These are phyloP conservation scores for Annona cherimola DNA, from an alignment of 164 flowering plant species.

Conservation along the genomic window DNA sequence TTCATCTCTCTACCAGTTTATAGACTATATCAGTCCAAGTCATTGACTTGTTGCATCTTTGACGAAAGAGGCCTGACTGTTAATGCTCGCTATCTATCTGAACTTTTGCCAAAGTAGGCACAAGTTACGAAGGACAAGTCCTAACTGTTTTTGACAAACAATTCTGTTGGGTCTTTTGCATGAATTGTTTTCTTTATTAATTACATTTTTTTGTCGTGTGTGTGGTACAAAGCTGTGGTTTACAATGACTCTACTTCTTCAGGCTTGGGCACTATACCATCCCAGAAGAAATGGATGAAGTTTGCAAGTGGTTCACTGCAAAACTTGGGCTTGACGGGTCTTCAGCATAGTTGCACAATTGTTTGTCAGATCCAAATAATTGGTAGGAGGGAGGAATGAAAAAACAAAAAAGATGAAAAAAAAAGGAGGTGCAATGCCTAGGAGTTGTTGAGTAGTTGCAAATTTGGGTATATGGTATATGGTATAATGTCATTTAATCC, in stretches of 20 bases:
- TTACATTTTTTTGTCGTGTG: too few relatives aligned
- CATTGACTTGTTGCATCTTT: not conserved
- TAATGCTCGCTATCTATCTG: too few relatives aligned
- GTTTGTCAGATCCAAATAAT: slow-evolving; percentile 4
- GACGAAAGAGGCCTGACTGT: too few relatives aligned
- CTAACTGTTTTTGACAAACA: too few relatives aligned
- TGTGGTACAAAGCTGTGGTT: not conserved
- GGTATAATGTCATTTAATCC: slow-evolving; percentile 11
- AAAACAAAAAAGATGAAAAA: slow-evolving; percentile 3
- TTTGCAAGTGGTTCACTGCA: slow-evolving; percentile 65
- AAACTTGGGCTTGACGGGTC: slow-evolving; percentile 66
- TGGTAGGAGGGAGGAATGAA: slow-evolving; percentile 6
- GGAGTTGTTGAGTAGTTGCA: slow-evolving; percentile 14
- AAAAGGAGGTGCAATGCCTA: slow-evolving; percentile 7
- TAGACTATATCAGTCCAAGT: not conserved
- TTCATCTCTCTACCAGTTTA: not conserved
- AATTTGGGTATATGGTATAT: slow-evolving; percentile 42
- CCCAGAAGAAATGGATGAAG: slow-evolving; percentile 90
- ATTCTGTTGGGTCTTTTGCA: too few relatives aligned
- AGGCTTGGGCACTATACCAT: slow-evolving; percentile 95
- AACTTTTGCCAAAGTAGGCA: too few relatives aligned
- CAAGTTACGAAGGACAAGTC: too few relatives aligned
- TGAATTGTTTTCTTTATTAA: too few relatives aligned
- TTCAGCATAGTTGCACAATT: slow-evolving; percentile 16
- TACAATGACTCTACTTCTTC: slow-evolving; percentile 17